phyloP scores from a whole-genome alignment of 106 monocot genomes.

The Dactylorhiza incarnata region DNA sequence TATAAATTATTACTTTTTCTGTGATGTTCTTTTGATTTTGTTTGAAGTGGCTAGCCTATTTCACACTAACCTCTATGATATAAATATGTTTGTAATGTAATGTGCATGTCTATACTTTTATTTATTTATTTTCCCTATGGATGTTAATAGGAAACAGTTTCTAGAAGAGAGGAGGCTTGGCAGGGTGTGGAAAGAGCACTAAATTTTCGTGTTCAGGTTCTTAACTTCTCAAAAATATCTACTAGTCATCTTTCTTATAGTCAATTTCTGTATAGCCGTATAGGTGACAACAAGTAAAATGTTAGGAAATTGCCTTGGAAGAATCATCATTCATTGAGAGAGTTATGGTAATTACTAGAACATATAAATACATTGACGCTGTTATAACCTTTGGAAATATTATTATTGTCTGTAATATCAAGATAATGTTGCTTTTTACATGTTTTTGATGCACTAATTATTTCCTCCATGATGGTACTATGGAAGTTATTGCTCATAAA shows the following conservation, averaged over 20 bases:
- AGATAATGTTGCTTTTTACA: not conserved
- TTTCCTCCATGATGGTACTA: not conserved
- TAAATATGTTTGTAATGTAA: not conserved
- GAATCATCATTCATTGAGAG: not conserved
- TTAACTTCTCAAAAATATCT: not conserved
- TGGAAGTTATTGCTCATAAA: conserved; percentile 2
- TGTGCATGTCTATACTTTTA: not conserved
- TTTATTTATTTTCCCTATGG: not conserved
- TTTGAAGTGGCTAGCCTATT: not conserved
- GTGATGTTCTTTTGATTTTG: not conserved
- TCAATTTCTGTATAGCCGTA: not conserved
- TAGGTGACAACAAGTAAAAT: not conserved
- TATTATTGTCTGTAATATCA: not conserved
- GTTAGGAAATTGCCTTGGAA: not conserved
- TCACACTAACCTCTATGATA: not conserved
- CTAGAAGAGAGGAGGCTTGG: conserved; percentile 92
- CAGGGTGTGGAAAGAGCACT: conserved; percentile 78
- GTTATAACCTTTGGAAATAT: not conserved
- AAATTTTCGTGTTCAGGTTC: conserved; percentile 85
- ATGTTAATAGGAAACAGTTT: conserved; percentile 62
- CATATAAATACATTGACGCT: not conserved
- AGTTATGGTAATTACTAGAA: not conserved
- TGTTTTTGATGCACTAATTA: not conserved
- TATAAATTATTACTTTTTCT: not conserved
- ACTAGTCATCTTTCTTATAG: not conserved